Percentiles rank a stretch among this genome's conserved stretches.
These are phyloP conservation scores for Erythrophleum fordii DNA, from an alignment of 306 rosid genomes.

Conservation along the genomic window DNA sequence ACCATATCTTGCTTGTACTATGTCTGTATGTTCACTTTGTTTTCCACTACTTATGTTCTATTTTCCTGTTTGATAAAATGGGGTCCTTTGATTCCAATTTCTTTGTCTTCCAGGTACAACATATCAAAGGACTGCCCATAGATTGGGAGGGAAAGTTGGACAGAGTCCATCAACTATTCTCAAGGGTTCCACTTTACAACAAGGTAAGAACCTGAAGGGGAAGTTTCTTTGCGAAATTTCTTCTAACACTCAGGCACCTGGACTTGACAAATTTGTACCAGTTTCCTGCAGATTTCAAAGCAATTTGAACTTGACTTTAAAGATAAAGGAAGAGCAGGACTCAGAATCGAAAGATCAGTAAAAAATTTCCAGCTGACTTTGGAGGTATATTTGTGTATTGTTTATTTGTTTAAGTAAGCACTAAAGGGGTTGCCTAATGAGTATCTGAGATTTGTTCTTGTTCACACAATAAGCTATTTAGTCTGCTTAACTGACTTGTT, in stretches of 20 bases:
- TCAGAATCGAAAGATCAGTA: constrained; percentile 71
- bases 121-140: constrained; percentile 67
- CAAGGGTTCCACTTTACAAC: constrained; percentile 78
- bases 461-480: not conserved
- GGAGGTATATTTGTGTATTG: constrained; percentile 56
- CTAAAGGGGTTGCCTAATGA: not conserved
- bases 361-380: constrained; percentile 90
- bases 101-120: constrained; percentile 56
- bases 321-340: constrained; percentile 83
- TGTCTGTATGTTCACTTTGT: not conserved
- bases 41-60: constrained; percentile 18
- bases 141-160: constrained; percentile 73
- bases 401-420: not conserved
- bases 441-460: not conserved
- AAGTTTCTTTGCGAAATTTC: constrained; percentile 11
- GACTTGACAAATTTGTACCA: constrained; percentile 3
- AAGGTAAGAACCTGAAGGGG: constrained; percentile 49
- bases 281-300: constrained; percentile 61
- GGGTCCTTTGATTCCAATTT: not conserved
- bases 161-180: constrained; percentile 69
- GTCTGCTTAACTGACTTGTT: constrained; percentile 30
- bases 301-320: constrained; percentile 85
- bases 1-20: not conserved
- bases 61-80: not conserved
- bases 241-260: not conserved